A percentile compares a stretch with the other conserved stretches of the same genome.
phyloP scores from a whole-genome alignment of 495 filamentous ascomycete genomes.

The Lophiotrema nucula region DNA sequence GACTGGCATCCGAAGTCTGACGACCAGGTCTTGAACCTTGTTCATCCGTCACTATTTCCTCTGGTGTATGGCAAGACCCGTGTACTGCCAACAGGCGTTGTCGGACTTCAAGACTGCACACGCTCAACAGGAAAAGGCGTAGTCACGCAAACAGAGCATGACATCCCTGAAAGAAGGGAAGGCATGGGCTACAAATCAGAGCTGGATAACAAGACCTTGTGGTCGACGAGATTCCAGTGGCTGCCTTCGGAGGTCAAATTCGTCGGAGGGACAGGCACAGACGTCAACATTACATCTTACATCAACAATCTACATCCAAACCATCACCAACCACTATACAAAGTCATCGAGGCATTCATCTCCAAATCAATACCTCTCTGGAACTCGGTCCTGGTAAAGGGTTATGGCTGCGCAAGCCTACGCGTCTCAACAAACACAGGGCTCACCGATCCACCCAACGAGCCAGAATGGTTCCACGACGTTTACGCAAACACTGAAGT shows the following conservation, averaged over 20 bases:
- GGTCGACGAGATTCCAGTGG: slow-evolving; percentile 55
- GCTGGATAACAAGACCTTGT: too few relatives aligned
- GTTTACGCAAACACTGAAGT: neutral
- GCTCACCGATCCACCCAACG: slow-evolving; percentile 34
- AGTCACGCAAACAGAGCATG: too few relatives aligned
- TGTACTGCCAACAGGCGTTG: slow-evolving; percentile 44
- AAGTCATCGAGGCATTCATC: slow-evolving; percentile 52
- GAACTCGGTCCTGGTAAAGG: slow-evolving; percentile 40
- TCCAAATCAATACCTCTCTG: slow-evolving; percentile 53
- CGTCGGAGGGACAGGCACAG: slow-evolving; percentile 29
- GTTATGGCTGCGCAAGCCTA: neutral
- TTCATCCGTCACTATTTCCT: slow-evolving; percentile 63
- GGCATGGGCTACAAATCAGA: too few relatives aligned
- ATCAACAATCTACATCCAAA: slow-evolving; percentile 63
- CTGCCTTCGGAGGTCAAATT: slow-evolving; percentile 57
- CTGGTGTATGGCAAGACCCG: slow-evolving; percentile 54
- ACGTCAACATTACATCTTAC: slow-evolving; percentile 46
- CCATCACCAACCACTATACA: slow-evolving; percentile 50
- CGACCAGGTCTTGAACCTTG: slow-evolving; percentile 56
- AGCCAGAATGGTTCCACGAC: neutral
- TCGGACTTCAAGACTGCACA: too few relatives aligned
- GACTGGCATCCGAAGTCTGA: slow-evolving; percentile 62
- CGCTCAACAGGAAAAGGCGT: neutral
- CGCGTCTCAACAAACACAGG: neutral
- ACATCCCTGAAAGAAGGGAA: too few relatives aligned